Conservation (phyloP, 192 early-diverging fungal species). For the Dissophora ornata region DNA sequence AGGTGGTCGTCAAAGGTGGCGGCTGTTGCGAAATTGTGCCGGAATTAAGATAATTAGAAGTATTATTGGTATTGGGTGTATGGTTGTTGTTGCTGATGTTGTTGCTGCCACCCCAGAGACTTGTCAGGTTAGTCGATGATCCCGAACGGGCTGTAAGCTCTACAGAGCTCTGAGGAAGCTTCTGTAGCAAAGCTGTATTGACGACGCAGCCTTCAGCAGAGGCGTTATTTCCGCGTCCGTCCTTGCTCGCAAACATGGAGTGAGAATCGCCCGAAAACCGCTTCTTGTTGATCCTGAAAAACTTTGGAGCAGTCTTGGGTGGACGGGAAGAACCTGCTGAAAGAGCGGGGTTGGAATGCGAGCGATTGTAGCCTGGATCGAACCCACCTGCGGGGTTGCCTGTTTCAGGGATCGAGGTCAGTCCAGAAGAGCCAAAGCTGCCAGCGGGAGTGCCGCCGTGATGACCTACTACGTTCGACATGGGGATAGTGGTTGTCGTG, state of each 20-base stretch:
- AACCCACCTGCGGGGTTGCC: conserved; percentile 3
- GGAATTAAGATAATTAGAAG: conserved; percentile 13
- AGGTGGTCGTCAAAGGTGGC: neutral
- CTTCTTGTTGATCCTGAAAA: conserved; percentile 51
- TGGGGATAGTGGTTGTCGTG: conserved; percentile 18
- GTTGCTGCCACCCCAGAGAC: conserved; percentile 18
- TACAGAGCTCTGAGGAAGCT: conserved; percentile 22
- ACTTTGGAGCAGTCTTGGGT: conserved; percentile 31
- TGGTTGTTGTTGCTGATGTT: conserved; percentile 1
- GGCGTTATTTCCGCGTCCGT: conserved; percentile 11
- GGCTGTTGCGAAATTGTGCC: neutral
- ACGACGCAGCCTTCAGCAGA: conserved; percentile 41
- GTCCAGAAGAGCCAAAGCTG: conserved; percentile 27
- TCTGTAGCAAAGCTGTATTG: conserved; percentile 38
- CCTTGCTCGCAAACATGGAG: conserved; percentile 24
- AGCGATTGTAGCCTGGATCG: conserved; percentile 24
- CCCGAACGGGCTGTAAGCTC: conserved; percentile 42
- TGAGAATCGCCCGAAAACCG: conserved; percentile 46
- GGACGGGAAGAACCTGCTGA: conserved; percentile 12
- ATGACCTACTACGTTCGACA: conserved; percentile 7
- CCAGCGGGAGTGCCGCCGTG: conserved; percentile 36
- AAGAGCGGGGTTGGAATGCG: conserved; percentile 18
- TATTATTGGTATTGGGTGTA: conserved; percentile 5
- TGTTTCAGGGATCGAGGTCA: conserved; percentile 35
- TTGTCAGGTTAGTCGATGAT: conserved; percentile 20